Evolutionary conservation across 2,329 filamentous ascomycete species (phyloP).

Genomic region (Onygena corvina): DNA sequence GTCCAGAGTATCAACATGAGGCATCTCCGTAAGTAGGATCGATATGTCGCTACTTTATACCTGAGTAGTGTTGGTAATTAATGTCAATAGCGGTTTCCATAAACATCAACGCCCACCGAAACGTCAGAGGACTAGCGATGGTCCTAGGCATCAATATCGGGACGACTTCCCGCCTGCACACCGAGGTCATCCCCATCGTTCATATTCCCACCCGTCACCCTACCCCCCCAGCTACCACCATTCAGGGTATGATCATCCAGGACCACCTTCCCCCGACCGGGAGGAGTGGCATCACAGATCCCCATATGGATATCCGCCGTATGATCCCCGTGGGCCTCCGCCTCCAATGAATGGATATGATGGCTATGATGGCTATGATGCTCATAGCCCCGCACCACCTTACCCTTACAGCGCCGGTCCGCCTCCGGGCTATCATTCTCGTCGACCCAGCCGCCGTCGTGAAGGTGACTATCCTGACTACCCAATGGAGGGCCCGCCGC

Average conservation of each 20-base stretch:
- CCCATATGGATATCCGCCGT: slow-evolving; percentile 18
- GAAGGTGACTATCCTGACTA: slow-evolving; percentile 11
- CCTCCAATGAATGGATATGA: slow-evolving; percentile 16
- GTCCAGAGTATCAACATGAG: slow-evolving; percentile 24
- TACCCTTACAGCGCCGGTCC: slow-evolving; percentile 10
- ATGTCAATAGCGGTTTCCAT: slow-evolving; percentile 13
- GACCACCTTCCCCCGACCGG: slow-evolving; percentile 13
- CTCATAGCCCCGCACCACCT: slow-evolving; percentile 10
- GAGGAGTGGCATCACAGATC: slow-evolving; percentile 18
- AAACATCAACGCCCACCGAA: slow-evolving; percentile 19
- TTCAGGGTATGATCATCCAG: slow-evolving; percentile 13
- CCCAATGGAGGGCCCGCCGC: slow-evolving; percentile 6
- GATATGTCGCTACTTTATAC: neutral
- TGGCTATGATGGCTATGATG: slow-evolving; percentile 13
- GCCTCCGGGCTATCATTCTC: slow-evolving; percentile 14
- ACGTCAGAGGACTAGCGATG: slow-evolving; percentile 19
- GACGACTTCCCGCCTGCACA: slow-evolving; percentile 15
- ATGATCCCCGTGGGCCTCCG: slow-evolving; percentile 17
- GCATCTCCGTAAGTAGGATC: slow-evolving; percentile 23
- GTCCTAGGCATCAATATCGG: slow-evolving; percentile 9
- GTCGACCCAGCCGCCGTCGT: slow-evolving; percentile 4
- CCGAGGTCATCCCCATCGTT: slow-evolving; percentile 16
- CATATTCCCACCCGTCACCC: slow-evolving; percentile 17
- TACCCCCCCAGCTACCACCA: slow-evolving; percentile 17
- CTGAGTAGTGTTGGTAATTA: neutral